Percentiles rank a stretch among this genome's conserved stretches.
Conservation (phyloP, 495 filamentous ascomycete species). For the Neurospora sp. region DNA sequence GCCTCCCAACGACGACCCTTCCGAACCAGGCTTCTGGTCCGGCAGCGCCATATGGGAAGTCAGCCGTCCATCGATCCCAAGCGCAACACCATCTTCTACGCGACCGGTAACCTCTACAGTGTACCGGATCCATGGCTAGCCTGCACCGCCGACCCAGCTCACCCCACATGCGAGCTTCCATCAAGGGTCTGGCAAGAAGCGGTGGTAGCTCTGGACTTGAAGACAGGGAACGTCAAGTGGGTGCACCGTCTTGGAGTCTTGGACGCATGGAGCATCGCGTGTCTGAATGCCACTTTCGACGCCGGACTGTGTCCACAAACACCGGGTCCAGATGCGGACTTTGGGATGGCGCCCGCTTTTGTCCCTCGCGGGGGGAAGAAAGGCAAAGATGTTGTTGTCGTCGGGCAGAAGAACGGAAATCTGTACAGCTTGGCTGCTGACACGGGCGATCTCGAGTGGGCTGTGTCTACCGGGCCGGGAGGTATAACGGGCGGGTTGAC, state of each 20-base stretch:
- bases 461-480: constrained; percentile 17
- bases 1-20: constrained; percentile 6
- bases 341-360: constrained; percentile 34
- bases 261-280: constrained; percentile 24
- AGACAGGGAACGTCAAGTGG: constrained; percentile 24
- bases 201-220: constrained; percentile 21
- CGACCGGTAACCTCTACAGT: constrained; percentile 27
- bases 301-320: constrained; percentile 15
- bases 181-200: constrained; percentile 21
- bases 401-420: constrained; percentile 32
- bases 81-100: constrained; percentile 28
- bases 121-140: constrained; percentile 8
- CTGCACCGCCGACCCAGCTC: constrained; percentile 15
- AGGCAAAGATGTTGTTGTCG: constrained; percentile 20
- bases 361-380: constrained; percentile 8
- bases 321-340: constrained; percentile 30
- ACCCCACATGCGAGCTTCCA: background rate
- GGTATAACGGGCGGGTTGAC: constrained; percentile 19
- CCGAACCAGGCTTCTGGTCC: constrained; percentile 15
- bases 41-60: constrained; percentile 28
- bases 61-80: constrained; percentile 28
- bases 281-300: constrained; percentile 8
- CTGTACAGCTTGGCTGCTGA: constrained; percentile 24
- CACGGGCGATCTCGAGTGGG: constrained; percentile 22
- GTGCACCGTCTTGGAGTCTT: constrained; percentile 13